Base-by-base conservation (phyloP, 805 yeast genomes). In the Komagataella populi region DNA sequence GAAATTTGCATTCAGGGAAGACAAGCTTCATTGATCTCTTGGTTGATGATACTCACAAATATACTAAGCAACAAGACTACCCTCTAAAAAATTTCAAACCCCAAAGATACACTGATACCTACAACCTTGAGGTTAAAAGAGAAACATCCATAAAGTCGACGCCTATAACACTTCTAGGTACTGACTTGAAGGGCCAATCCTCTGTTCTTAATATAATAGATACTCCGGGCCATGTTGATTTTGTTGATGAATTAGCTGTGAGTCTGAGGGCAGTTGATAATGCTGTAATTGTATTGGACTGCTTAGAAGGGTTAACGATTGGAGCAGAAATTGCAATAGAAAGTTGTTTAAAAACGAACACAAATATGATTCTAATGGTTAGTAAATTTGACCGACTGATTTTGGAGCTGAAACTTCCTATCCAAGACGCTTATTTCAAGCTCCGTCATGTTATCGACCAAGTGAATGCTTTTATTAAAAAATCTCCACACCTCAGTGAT, bases 141-240 rank as follows among this genome's bases (percentile, higher is more conserved):
- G 90, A 89, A 0, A 55, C 87, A 5, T 72, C 95, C 1, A 72
- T 87, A 14, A 81, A 81, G 57, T 50, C 83, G 1, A 67, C 83
- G 1, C 81, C 87, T 0, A 72, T 84, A 56, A 69, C 91, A 0
- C 57, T 87, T 7, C 62, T 90, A 6, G 63, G 83, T 14, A 77
- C 75, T 0, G 78, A 79, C 59, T 55, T 77, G 24, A 66, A 66
- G 14, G 76, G 71, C 1, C 78, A 76, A 54, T 82, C 95, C 0
- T 65, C 69, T 16, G 77, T 78, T 0, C 58, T 82, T 18, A 87
- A 84, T 59, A 55, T 90, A 0, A 56, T 88, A 0, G 99, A 95
- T 59, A 71, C 96, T 0, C 99, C 99, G 0, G 99, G 99, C 0
- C 98, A 93, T 64, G 76, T 78, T 0, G 83, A 88, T 60, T 93